Conservation (phyloP, 768 basidiomycete species). For the Hebeloma cylindrosporum region DNA sequence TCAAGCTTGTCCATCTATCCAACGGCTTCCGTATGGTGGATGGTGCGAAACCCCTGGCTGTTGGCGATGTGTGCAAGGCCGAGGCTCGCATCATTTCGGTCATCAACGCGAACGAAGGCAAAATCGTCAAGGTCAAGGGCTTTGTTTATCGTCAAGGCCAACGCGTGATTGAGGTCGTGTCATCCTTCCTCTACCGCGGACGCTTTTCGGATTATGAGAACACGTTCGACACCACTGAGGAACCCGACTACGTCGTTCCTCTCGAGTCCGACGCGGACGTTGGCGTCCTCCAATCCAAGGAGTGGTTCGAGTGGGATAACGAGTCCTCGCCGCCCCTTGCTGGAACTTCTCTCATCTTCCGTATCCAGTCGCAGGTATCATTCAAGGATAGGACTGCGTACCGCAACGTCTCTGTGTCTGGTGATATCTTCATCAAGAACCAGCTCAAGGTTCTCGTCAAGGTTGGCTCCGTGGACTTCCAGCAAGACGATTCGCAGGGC, state of each 20-base stretch:
- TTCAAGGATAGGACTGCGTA: slow-evolving; percentile 92
- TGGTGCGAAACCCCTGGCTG: slow-evolving; percentile 72
- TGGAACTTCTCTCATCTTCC: slow-evolving; percentile 88
- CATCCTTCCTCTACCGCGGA: slow-evolving; percentile 96
- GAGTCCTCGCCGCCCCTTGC: slow-evolving; percentile 72
- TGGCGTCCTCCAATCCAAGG: slow-evolving; percentile 91
- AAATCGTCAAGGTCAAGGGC: slow-evolving; percentile 89
- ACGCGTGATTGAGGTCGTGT: slow-evolving; percentile 90
- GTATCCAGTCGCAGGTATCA: slow-evolving; percentile 77
- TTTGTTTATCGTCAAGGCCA: slow-evolving; percentile 73
- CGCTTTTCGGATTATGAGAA: slow-evolving; percentile 92
- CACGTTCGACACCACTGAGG: slow-evolving; percentile 91
- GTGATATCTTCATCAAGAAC: slow-evolving; percentile 85
- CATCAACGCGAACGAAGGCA: slow-evolving; percentile 87
- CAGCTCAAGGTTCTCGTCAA: slow-evolving; percentile 86
- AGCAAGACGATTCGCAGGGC: slow-evolving; percentile 83
- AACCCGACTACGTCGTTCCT: slow-evolving; percentile 83
- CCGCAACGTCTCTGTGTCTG: slow-evolving; percentile 76
- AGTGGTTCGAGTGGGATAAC: slow-evolving; percentile 97
- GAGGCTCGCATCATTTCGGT: slow-evolving; percentile 89
- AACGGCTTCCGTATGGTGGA: slow-evolving; percentile 93
- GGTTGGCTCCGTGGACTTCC: slow-evolving; percentile 85
- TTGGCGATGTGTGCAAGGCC: slow-evolving; percentile 87
- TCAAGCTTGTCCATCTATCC: slow-evolving; percentile 95
- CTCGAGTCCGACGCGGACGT: slow-evolving; percentile 76